Base-by-base conservation (phyloP, 768 basidiomycete genomes). In the Calocybe indica region DNA sequence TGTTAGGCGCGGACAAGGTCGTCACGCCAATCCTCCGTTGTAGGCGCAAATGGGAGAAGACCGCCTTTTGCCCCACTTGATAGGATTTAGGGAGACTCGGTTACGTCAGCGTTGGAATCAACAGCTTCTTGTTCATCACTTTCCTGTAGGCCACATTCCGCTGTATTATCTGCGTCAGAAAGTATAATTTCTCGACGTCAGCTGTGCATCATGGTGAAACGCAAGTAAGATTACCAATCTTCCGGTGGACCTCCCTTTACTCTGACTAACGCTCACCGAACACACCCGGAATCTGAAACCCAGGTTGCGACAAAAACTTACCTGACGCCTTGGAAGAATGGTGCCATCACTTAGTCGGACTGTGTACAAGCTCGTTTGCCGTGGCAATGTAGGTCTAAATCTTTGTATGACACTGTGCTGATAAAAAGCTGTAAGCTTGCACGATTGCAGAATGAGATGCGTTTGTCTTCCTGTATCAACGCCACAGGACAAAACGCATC, bases 81-180 rank as follows among this genome's bases (percentile, higher is more conserved):
- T 10, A 34, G 37, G 34, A 15, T 40, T 15, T 37, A 69, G 69
- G 68, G 62, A 68, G 68, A 3, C 61, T 76, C 30, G 74, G 75
- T 46, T 75, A 67, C 56, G 65, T 80, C 49, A 70, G 70, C 49
- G 77, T 77, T 47, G 80, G 80, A 12, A 77, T 82, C 58, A 82
- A 82, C 69, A 74, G 71, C 29, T 76, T 72, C 6, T 67, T 77
- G 12, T 74, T 76, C 53, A 67, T 64, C 9, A 68, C 72, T 2
- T 74, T 76, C 65, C 60, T 55, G 14, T 52, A 75, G 37, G 73
- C 73, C 42, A 55, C 74, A 11, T 70, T 53, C 75, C 73, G 8
- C 74, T 74, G 53, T 75, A 66, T 60, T 77, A 71, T 45, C 61
- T 73, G 5, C 62, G 75, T 71, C 66, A 63, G 68, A 53, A 75